Evolutionary conservation across 23 red algal species (phyloP).

Genomic region (Gracilaria domingensis): DNA sequence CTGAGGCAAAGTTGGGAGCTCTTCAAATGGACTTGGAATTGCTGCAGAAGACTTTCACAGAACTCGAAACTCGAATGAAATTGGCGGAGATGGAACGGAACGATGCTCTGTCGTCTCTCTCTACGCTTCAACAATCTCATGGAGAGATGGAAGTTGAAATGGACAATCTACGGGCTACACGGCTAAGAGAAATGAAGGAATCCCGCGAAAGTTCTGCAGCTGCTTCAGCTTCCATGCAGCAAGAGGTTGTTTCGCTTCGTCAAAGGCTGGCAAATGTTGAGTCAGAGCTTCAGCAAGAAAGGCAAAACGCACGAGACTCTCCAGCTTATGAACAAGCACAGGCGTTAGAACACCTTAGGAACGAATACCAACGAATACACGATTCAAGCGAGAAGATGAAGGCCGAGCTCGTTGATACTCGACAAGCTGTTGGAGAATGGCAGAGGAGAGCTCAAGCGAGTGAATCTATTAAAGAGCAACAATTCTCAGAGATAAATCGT

Average conservation of each 20-base stretch:
- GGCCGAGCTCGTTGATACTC: conserved; percentile 48
- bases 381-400: conserved; percentile 37
- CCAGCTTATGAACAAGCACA: conserved; percentile 32
- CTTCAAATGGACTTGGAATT: conserved; percentile 2
- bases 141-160: conserved; percentile 32
- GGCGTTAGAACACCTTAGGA: conserved; percentile 22
- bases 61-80: conserved; percentile 31
- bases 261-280: conserved; percentile 5
- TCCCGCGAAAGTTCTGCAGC: conserved; percentile 36
- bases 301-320: neutral
- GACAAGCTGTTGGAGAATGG: conserved; percentile 55
- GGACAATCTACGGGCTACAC: conserved; percentile 15
- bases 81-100: conserved; percentile 15
- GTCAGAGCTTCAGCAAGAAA: conserved; percentile 17
- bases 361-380: conserved; percentile 5
- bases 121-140: neutral
- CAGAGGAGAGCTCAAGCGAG: conserved; percentile 38
- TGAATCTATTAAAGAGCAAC: conserved; percentile 43
- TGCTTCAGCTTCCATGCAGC: conserved; percentile 22
- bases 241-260: conserved; percentile 36
- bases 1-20: conserved; percentile 20
- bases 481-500: conserved; percentile 59
- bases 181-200: conserved; percentile 31
- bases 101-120: conserved; percentile 6
- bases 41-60: conserved; percentile 20